Evolutionary conservation across 805 yeast species (phyloP).

Genomic region (Ogataea naganishii): DNA sequence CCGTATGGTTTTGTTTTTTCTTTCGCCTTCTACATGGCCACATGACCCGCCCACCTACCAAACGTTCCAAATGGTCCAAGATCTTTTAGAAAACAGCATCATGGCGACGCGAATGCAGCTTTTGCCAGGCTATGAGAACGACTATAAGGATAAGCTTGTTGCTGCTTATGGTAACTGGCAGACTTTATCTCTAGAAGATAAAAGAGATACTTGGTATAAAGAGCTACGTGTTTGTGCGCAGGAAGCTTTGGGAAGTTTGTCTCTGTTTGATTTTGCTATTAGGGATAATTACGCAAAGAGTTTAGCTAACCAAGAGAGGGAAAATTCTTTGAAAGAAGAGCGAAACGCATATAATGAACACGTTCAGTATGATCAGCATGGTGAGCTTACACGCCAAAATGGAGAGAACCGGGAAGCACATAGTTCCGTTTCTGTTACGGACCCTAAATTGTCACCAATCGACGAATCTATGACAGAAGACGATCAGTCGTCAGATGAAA

Average conservation of each 20-base stretch:
- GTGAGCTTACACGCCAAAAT: conserved; percentile 3
- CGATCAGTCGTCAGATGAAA: background rate
- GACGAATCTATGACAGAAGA: conserved; percentile 5
- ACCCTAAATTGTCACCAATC: background rate
- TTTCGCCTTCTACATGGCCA: conserved; percentile 41
- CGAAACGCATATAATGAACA: conserved; percentile 1
- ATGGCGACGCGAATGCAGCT: conserved; percentile 6
- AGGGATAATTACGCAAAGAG: conserved; percentile 31
- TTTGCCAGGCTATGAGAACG: too few relatives aligned
- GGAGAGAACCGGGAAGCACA: conserved; percentile 3
- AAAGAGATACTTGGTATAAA: conserved; percentile 33
- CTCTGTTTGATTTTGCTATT: conserved; percentile 34
- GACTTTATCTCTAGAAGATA: conserved; percentile 23
- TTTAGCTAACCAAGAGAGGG: background rate
- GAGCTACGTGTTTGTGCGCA: conserved; percentile 36
- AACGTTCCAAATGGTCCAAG: conserved; percentile 25
- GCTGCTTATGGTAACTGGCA: conserved; percentile 39
- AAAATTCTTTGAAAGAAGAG: conserved; percentile 1
- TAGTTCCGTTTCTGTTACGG: conserved; percentile 1
- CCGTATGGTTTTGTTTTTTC: conserved; percentile 35
- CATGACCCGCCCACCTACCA: conserved; percentile 42
- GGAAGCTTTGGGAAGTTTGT: conserved; percentile 30
- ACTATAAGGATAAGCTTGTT: conserved; percentile 29
- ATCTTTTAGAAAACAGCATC: too few relatives aligned
- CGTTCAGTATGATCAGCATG: conserved; percentile 6